These are phyloP conservation scores for Penicillium sp. DNA, from an alignment of 2,329 filamentous ascomycete genomes.

Conservation along the genomic window DNA sequence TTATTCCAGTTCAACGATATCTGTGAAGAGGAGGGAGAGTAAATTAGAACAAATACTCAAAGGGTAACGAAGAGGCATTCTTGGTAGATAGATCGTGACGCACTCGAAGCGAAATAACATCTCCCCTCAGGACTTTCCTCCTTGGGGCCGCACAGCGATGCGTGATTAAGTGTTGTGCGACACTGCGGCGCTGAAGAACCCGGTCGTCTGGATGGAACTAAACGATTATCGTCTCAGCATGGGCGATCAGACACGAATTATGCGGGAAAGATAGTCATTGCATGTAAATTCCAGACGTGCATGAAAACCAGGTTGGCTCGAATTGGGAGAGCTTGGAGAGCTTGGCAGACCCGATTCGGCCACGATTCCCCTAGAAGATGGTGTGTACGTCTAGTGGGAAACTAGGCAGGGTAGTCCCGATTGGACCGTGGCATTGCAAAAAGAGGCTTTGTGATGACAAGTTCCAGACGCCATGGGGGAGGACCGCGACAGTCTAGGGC, in stretches of 20 bases:
- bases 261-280: constrained; percentile 7
- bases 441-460: constrained; percentile 8
- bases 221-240: constrained; percentile 19
- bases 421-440: constrained; percentile 1
- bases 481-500: neutral
- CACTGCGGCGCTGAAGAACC: constrained; percentile 7
- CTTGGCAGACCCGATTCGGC: neutral
- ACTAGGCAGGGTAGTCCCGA: neutral
- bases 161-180: constrained; percentile 8
- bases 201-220: constrained; percentile 15
- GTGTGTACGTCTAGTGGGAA: neutral
- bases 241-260: constrained; percentile 9
- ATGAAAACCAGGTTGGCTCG: neutral
- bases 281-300: neutral
- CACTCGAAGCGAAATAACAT: constrained; percentile 13
- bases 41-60: neutral
- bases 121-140: constrained; percentile 10
- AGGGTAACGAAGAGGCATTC: constrained; percentile 4
- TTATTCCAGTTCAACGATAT: neutral
- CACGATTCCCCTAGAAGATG: neutral
- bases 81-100: neutral
- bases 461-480: neutral
- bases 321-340: neutral
- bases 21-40: constrained; percentile 5
- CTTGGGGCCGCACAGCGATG: constrained; percentile 5